Conservation (phyloP, 2,329 filamentous ascomycete genomes). For the Botrytis medusae region DNA sequence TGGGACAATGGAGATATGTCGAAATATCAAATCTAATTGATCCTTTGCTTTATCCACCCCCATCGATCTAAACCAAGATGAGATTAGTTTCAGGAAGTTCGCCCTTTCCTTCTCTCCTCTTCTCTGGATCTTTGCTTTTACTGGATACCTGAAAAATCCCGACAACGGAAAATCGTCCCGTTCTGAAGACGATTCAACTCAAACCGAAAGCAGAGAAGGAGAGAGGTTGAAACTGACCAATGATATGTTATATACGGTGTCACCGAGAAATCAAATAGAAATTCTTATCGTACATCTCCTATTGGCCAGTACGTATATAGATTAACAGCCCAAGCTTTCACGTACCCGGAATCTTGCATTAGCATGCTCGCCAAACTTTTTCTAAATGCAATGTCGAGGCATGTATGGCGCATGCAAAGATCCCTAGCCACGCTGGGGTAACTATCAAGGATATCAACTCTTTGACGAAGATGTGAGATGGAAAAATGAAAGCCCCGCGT, state of each 20-base stretch:
- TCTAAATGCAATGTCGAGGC: neutral
- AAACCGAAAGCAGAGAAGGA: neutral
- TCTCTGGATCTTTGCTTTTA: neutral
- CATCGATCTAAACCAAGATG: neutral
- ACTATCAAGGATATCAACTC: neutral
- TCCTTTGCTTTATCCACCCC: neutral
- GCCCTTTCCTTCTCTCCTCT: neutral
- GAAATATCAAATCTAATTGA: neutral
- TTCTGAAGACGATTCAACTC: neutral
- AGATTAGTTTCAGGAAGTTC: neutral
- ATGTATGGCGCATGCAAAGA: slow-evolving; percentile 16
- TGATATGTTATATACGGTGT: slow-evolving; percentile 15
- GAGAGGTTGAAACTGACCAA: neutral
- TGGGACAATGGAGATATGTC: slow-evolving; percentile 1
- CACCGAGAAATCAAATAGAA: slow-evolving; percentile 20
- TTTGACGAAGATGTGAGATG: neutral
- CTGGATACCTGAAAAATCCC: neutral
- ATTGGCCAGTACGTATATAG: slow-evolving; percentile 17
- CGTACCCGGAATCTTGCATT: slow-evolving; percentile 6
- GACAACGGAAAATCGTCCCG: neutral
- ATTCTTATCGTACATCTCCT: slow-evolving; percentile 21
- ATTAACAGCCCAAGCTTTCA: slow-evolving; percentile 13
- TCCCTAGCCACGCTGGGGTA: slow-evolving; percentile 7
- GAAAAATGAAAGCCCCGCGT: neutral
- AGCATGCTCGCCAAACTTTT: neutral